Evolutionary conservation across 805 yeast species (phyloP).

Genomic region (Candida chilensis): DNA sequence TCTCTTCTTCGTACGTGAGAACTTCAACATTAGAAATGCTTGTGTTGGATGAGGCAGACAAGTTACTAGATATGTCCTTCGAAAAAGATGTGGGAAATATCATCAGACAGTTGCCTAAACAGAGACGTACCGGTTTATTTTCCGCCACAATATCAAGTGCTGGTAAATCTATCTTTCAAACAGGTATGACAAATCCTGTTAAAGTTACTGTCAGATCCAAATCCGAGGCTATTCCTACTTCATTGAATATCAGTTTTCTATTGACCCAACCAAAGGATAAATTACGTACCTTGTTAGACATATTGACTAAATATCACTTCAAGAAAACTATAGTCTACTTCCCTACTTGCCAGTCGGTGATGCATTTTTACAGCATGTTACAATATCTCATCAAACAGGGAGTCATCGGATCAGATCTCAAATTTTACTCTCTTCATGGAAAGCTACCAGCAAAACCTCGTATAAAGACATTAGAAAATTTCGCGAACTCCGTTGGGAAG

Average conservation of each 20-base stretch:
- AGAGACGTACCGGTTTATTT: constrained; percentile 86
- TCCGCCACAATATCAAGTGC: constrained; percentile 90
- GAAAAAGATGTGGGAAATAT: constrained; percentile 60
- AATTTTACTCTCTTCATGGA: constrained; percentile 79
- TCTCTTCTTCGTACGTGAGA: constrained; percentile 48
- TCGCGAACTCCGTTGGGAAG: constrained; percentile 40
- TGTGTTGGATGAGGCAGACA: constrained; percentile 90
- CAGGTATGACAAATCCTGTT: constrained; percentile 92
- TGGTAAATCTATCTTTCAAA: constrained; percentile 66
- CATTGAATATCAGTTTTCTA: constrained; percentile 54
- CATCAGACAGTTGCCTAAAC: constrained; percentile 69
- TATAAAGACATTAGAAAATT: constrained; percentile 56
- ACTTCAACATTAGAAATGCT: constrained; percentile 61
- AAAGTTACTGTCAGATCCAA: constrained; percentile 66
- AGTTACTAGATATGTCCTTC: constrained; percentile 72
- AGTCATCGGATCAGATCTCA: constrained; percentile 13
- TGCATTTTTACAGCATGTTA: constrained; percentile 59
- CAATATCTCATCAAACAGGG: constrained; percentile 22
- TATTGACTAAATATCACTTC: constrained; percentile 46
- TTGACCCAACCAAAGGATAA: constrained; percentile 52
- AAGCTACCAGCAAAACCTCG: constrained; percentile 78
- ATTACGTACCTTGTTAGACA: constrained; percentile 44
- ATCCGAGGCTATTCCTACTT: constrained; percentile 45
- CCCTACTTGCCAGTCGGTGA: constrained; percentile 84
- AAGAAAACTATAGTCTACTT: constrained; percentile 84